These are phyloP conservation scores for Aspergillus aculeatus DNA, from an alignment of 2,329 filamentous ascomycete species.

Conservation along the genomic window DNA sequence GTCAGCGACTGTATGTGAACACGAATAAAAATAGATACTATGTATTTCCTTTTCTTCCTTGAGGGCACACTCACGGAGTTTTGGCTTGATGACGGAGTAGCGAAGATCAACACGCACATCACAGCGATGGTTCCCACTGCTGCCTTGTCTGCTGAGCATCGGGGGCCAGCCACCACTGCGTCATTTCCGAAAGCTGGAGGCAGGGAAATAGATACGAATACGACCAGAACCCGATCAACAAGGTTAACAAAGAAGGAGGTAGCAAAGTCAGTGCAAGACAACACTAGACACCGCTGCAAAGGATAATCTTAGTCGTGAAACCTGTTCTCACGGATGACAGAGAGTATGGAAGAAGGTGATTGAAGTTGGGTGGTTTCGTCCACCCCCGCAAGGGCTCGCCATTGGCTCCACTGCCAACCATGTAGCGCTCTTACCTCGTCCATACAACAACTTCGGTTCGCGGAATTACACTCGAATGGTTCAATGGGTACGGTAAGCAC, in stretches of 20 bases:
- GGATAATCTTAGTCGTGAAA: too few relatives aligned
- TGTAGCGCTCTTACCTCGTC: neutral
- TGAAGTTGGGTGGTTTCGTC: neutral
- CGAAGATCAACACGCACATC: neutral
- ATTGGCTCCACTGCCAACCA: neutral
- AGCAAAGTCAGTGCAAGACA: neutral
- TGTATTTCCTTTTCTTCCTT: too few relatives aligned
- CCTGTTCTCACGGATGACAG: too few relatives aligned
- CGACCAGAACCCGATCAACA: neutral
- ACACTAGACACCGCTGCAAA: neutral
- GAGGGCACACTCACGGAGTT: too few relatives aligned
- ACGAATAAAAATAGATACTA: too few relatives aligned
- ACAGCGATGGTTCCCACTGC: neutral
- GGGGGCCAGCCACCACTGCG: neutral
- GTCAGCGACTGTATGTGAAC: too few relatives aligned
- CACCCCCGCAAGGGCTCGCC: neutral
- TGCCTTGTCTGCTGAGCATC: neutral
- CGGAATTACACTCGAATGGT: too few relatives aligned
- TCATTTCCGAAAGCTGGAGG: neutral
- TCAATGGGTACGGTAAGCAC: too few relatives aligned
- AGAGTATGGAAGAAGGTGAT: neutral
- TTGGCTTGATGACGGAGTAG: neutral
- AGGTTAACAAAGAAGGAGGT: neutral
- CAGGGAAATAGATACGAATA: neutral
- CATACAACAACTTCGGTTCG: neutral